Evolutionary conservation across 2,329 filamentous ascomycete genomes (phyloP), one percentile per base, ranked within the genome.

Genomic region (Xylariomycetidae sp.): DNA sequence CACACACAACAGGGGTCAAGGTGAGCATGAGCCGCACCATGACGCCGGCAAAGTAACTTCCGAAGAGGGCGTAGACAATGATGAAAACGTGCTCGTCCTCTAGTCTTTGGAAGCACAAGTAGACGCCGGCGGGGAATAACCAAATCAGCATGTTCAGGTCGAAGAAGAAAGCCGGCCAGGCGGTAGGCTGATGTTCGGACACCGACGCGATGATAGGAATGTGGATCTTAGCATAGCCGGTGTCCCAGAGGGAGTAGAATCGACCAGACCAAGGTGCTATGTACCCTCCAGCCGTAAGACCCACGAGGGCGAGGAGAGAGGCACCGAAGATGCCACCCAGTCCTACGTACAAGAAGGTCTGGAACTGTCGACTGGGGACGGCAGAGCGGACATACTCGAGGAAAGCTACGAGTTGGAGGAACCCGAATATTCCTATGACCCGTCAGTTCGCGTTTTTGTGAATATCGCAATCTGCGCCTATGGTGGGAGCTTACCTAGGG

Each of bases 171-270:
- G 94, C 88, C 3, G 92, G 92, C 92, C 92, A 98, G 27, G 92
- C 92, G 23, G 92, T 98, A 34, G 92, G 92, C 67, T 98, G 92
- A 69, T 98, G 92, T 67, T 98, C 92, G 2, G 92, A 98, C 29
- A 98, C 92, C n/a, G 92, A 98, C 4, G 92, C 92, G 60, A 98
- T 98, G 58, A 98, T 98, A 41, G 92, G 92, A 57, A 98, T 98
- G 57, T 98, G 92, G 45, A 97, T 94, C 74, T 98, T 98, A 54
- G 92, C 92, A 58, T 98, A 98, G 51, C 88, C 85, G 5, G 92
- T 98, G 60, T 98, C 94, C 88, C 90, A 98, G 19, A 98, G 80
- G 15, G 94, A 98, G 70, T 98, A 98, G 76, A 98, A 98, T 52
- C 92, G 89, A 44, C 92, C 92, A 53, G 86, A 88, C 92, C 92